Base-by-base conservation (phyloP, 2,329 filamentous ascomycete species). In the Paraconiothyrium sp. region DNA sequence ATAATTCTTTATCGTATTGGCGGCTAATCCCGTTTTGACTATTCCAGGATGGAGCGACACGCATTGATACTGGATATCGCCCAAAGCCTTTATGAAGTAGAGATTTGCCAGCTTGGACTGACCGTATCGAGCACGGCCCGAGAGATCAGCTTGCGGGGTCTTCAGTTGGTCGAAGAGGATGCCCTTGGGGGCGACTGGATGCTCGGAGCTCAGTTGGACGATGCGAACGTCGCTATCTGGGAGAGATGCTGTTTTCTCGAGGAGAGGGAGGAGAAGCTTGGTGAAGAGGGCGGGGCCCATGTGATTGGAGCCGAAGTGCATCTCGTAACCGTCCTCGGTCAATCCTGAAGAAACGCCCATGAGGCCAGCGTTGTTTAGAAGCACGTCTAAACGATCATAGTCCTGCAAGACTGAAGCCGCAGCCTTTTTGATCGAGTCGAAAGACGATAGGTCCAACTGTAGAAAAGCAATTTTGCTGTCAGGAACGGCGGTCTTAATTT, bases 101-200 rank as follows among this genome's bases (percentile, higher is more conserved):
- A 84, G 69, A 49, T 83, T 83, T 16, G 83, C 83, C 2, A 84
- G 75, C 65, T 84, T 85, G 57, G 74, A 77, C 54, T 82, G 79
- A 1, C 77, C 79, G 68, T 85, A 85, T 13, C 41, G 50, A 9
- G 54, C 20, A 8, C 49, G 20, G 0, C 34, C 44, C 6, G 13
- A 43, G 16, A 57, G 2, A 0, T 62, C 24, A 1, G n/a, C 22
- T 5, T 41, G 34, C 0, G 47, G 16, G 4, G 71, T 73, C 59
- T 75, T 75, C 46, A 76, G 62, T 6, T 70, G 65, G 4, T 71
- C 61, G 32, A 81, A 79, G 14, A 66, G 39, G 46, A 82, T 76
- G 3, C 73, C 74, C 47, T 67, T 64, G 0, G 72, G 73, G 22
- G 68, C 70, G 24, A 67, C 67, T 2, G 56, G 62, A 3, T 62